Evolutionary conservation across 306 rosid genomes (phyloP).

Genomic region (Vigna mungo): DNA sequence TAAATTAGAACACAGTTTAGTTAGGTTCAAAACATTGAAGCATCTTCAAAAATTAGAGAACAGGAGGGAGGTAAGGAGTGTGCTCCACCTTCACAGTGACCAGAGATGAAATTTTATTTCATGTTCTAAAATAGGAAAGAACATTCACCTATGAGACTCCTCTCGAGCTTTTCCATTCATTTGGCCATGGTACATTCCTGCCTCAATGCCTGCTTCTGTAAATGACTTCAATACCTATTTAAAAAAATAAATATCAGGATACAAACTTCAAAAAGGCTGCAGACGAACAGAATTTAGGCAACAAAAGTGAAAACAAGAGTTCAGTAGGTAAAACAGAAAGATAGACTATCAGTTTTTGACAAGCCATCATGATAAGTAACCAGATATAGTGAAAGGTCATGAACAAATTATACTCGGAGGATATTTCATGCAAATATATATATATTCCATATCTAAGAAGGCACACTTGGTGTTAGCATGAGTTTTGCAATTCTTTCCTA

Average conservation of each 20-base stretch:
- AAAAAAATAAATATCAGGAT: conserved; percentile 44
- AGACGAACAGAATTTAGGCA: conserved; percentile 30
- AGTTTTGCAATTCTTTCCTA: not conserved
- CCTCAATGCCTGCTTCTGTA: conserved; percentile 66
- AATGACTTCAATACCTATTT: conserved; percentile 69
- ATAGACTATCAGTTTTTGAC: conserved; percentile 22
- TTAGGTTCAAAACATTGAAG: conserved; percentile 27
- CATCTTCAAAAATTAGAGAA: conserved; percentile 30
- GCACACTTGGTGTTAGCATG: not conserved
- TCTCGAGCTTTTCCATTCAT: conserved; percentile 75
- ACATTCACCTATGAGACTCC: conserved; percentile 81
- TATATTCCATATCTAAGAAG: too few relatives aligned
- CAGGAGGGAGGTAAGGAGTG: conserved; percentile 19
- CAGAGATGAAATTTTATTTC: conserved; percentile 27
- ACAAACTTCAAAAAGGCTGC: conserved; percentile 23
- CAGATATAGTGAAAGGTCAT: conserved; percentile 16
- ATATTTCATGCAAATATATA: not conserved
- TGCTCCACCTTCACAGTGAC: conserved; percentile 37
- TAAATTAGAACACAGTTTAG: conserved; percentile 39
- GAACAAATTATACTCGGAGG: conserved; percentile 1
- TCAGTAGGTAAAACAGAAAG: conserved; percentile 12
- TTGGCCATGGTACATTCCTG: conserved; percentile 85
- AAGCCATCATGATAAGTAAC: conserved; percentile 17
- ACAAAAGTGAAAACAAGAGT: conserved; percentile 26
- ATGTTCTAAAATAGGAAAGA: conserved; percentile 42